Conservation (phyloP, 306 rosid genomes). For the Glycine tomentella region DNA sequence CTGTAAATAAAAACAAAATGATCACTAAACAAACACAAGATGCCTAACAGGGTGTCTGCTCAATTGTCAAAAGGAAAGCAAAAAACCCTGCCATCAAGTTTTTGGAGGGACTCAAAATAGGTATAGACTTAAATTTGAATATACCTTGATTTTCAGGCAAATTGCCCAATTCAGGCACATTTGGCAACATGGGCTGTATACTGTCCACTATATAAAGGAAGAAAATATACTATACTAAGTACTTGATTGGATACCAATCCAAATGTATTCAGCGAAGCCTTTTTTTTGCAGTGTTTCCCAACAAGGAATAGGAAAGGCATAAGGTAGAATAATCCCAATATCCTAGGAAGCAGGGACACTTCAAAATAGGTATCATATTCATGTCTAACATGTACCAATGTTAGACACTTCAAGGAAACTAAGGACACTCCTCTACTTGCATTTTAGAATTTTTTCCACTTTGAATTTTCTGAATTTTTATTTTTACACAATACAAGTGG, state of each 20-base stretch:
- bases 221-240: no score
- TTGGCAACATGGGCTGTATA: neutral
- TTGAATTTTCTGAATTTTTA: neutral
- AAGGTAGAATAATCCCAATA: neutral
- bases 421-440: neutral
- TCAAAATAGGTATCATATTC: conserved; percentile 24
- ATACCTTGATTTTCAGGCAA: conserved; percentile 4
- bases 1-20: neutral
- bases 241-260: no score
- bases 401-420: neutral
- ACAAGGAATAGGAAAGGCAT: neutral
- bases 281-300: no score
- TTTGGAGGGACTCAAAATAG: neutral
- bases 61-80: neutral
- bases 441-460: neutral
- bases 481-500: no score
- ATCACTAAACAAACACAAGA: neutral
- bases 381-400: neutral
- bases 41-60: neutral
- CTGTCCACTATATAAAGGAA: no score
- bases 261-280: no score
- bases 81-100: neutral
- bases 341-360: conserved; percentile 2
- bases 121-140: neutral
- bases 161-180: neutral